Percentiles rank a stretch among this genome's conserved stretches.
These are phyloP conservation scores for Planoprotostelium fungivorum DNA, from an alignment of 78 protist genomes.

Conservation along the genomic window DNA sequence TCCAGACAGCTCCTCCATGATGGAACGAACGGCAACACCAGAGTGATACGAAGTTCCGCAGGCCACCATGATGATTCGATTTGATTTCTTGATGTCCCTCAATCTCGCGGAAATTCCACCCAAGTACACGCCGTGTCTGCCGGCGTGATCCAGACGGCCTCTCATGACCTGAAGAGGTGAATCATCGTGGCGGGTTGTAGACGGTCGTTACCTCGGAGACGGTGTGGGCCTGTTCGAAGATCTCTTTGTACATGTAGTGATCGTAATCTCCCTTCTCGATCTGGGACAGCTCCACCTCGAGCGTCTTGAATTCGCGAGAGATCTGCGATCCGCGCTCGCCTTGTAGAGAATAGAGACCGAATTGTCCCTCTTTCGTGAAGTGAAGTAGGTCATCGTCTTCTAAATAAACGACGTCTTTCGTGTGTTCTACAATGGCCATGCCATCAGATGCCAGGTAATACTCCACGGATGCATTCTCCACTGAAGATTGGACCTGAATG, in stretches of 20 bases:
- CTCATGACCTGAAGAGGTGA: neutral
- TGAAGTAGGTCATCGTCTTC: slow-evolving; percentile 73
- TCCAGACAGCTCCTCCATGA: slow-evolving; percentile 57
- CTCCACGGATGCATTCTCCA: slow-evolving; percentile 11
- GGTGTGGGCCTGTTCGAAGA: slow-evolving; percentile 78
- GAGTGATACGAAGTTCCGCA: slow-evolving; percentile 89
- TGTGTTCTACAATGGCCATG: slow-evolving; percentile 75
- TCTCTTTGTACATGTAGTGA: slow-evolving; percentile 92
- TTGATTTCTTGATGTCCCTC: slow-evolving; percentile 19
- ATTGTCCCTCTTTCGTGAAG: slow-evolving; percentile 3
- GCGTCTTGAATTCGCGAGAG: neutral
- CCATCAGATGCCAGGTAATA: slow-evolving; percentile 76
- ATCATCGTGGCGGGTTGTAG: neutral
- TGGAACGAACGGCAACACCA: slow-evolving; percentile 30
- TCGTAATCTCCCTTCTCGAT: slow-evolving; percentile 59
- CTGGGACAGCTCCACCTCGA: slow-evolving; percentile 58
- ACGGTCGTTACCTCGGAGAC: neutral
- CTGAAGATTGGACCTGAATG: neutral
- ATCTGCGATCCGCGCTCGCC: neutral
- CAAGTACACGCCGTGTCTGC: slow-evolving; percentile 22
- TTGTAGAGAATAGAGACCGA: neutral
- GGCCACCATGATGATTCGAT: slow-evolving; percentile 74
- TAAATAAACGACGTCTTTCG: slow-evolving; percentile 54
- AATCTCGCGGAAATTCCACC: slow-evolving; percentile 28
- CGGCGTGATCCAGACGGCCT: slow-evolving; percentile 21